Conservation (phyloP, 1,284 basidiomycete genomes). For the Malassezia cuniculi region DNA sequence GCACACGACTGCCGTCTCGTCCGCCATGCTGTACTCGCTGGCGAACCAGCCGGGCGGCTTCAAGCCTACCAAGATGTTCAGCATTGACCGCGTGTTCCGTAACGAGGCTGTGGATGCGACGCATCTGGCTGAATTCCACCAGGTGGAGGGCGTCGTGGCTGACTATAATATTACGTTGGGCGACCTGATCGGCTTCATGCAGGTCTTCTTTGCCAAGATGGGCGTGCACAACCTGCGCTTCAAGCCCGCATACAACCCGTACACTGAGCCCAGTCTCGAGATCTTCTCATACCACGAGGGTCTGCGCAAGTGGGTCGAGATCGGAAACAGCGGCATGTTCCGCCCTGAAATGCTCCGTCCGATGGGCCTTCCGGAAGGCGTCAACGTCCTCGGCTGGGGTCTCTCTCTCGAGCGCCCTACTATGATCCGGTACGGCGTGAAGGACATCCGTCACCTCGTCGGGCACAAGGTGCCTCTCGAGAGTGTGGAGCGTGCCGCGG, state of each 20-base stretch:
- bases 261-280: conserved; percentile 79
- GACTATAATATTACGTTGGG: conserved; percentile 88
- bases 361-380: conserved; percentile 95
- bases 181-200: conserved; percentile 66
- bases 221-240: conserved; percentile 83
- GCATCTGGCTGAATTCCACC: conserved; percentile 98
- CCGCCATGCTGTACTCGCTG: conserved; percentile 69
- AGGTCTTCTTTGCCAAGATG: conserved; percentile 86
- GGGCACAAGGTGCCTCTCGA: conserved; percentile 77
- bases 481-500: conserved; percentile 36
- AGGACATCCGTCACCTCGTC: conserved; percentile 89
- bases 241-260: conserved; percentile 82
- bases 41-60: conserved; percentile 67
- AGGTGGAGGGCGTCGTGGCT: conserved; percentile 97
- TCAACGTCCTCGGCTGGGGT: conserved; percentile 94
- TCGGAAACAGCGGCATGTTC: conserved; percentile 85
- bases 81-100: conserved; percentile 94
- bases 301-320: conserved; percentile 88
- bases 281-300: conserved; percentile 97
- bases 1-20: conserved; percentile 91
- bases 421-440: conserved; percentile 79
- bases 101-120: conserved; percentile 99
- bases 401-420: conserved; percentile 91
- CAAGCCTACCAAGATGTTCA: conserved; percentile 90
- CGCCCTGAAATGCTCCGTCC: conserved; percentile 91